phyloP scores from a whole-genome alignment of 805 yeast species.

The Hanseniaspora clermontiae region DNA sequence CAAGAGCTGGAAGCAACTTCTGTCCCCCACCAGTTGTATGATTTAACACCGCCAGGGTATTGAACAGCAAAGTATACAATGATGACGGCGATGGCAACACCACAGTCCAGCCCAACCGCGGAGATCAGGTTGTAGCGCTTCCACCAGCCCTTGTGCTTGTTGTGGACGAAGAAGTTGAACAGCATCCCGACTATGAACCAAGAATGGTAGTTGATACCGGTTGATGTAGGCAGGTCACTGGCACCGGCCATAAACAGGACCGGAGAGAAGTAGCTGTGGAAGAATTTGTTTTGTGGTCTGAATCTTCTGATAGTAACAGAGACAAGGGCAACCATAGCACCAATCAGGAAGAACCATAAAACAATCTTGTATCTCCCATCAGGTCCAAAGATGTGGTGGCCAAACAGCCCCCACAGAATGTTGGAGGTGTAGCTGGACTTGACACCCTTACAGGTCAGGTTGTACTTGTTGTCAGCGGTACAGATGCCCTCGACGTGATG shows the following conservation, averaged over 20 bases:
- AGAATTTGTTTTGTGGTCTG: constrained; percentile 30
- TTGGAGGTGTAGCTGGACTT: constrained; percentile 43
- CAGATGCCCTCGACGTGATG: constrained; percentile 34
- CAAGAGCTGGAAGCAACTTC: constrained; percentile 32
- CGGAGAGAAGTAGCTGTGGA: constrained; percentile 40
- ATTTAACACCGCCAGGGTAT: constrained; percentile 30
- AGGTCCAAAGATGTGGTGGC: constrained; percentile 43
- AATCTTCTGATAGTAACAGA: constrained; percentile 30
- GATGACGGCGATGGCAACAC: constrained; percentile 51
- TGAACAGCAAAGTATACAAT: constrained; percentile 42
- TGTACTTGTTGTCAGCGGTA: constrained; percentile 30
- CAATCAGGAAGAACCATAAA: constrained; percentile 49
- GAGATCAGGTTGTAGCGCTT: constrained; percentile 58
- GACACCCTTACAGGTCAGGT: constrained; percentile 38
- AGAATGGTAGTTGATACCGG: constrained; percentile 48
- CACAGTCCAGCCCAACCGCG: constrained; percentile 54
- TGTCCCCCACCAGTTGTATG: constrained; percentile 56
- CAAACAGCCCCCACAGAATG: constrained; percentile 51
- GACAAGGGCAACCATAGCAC: constrained; percentile 36
- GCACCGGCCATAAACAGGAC: constrained; percentile 46
- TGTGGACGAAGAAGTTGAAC: constrained; percentile 47
- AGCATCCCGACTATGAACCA: constrained; percentile 43
- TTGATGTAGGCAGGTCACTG: constrained; percentile 55
- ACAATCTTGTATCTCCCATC: constrained; percentile 41
- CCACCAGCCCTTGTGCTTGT: constrained; percentile 57